phyloP scores from a whole-genome alignment of 2,329 filamentous ascomycete genomes.

The Aureobasidium uvarum region DNA sequence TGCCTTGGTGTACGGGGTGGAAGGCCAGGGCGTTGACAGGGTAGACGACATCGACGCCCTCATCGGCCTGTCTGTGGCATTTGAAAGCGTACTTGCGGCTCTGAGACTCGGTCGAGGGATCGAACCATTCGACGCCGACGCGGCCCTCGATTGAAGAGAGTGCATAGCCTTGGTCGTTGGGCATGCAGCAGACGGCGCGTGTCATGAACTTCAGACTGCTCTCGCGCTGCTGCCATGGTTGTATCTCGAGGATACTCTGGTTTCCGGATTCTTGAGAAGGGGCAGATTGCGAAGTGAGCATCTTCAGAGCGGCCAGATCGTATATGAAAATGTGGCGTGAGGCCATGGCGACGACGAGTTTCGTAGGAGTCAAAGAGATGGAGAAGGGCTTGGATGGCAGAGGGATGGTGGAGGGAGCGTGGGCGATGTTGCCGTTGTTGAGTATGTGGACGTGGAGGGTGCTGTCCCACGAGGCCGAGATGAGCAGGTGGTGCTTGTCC shows the following conservation, averaged over 20 bases:
- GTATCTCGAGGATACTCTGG: slow-evolving; percentile 44
- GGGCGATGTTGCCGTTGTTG: slow-evolving; percentile 45
- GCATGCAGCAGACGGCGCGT: slow-evolving; percentile 91
- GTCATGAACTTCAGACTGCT: slow-evolving; percentile 96
- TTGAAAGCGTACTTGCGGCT: slow-evolving; percentile 98
- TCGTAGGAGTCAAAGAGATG: slow-evolving; percentile 71
- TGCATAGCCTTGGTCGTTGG: slow-evolving; percentile 90
- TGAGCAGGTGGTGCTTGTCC: slow-evolving; percentile 71
- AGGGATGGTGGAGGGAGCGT: slow-evolving; percentile 61
- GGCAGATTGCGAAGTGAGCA: slow-evolving; percentile 52
- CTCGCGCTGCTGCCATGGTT: slow-evolving; percentile 89
- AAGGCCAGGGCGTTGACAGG: slow-evolving; percentile 89
- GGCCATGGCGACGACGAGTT: slow-evolving; percentile 94
- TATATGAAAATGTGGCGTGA: slow-evolving; percentile 93
- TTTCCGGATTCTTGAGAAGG: slow-evolving; percentile 25
- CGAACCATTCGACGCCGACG: slow-evolving; percentile 97
- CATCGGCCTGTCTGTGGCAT: slow-evolving; percentile 76
- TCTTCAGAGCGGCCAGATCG: slow-evolving; percentile 68
- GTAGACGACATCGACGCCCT: slow-evolving; percentile 75
- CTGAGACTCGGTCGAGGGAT: slow-evolving; percentile 81
- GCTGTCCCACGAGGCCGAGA: slow-evolving; percentile 91
- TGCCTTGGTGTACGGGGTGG: slow-evolving; percentile 70
- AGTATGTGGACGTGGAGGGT: slow-evolving; percentile 82
- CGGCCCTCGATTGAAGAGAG: slow-evolving; percentile 90
- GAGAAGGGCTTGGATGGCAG: slow-evolving; percentile 89